These are phyloP conservation scores for Alternaria sp. DNA, from an alignment of 2,329 filamentous ascomycete genomes.

Conservation along the genomic window DNA sequence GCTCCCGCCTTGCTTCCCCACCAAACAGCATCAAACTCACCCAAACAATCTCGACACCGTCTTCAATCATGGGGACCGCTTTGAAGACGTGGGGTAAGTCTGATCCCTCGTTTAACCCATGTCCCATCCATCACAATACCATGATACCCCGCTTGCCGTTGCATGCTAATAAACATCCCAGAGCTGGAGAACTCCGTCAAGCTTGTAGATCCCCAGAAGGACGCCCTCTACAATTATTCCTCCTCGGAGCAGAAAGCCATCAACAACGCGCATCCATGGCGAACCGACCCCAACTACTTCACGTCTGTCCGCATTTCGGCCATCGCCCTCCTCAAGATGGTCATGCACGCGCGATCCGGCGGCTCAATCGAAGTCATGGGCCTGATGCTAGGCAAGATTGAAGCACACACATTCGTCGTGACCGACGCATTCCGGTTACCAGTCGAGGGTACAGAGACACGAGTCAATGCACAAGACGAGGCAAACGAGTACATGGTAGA, in stretches of 20 bases:
- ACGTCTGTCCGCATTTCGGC: constrained; percentile 92
- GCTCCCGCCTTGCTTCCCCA: constrained; percentile 18
- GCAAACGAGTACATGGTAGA: constrained; percentile 97
- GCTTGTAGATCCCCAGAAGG: constrained; percentile 84
- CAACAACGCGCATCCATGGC: constrained; percentile 75
- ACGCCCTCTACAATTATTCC: constrained; percentile 90
- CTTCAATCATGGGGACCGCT: constrained; percentile 43
- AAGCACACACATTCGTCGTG: constrained; percentile 84
- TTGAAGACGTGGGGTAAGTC: constrained; percentile 50
- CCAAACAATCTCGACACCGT: constrained; percentile 7
- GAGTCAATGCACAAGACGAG: constrained; percentile 94
- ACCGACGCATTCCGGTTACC: constrained; percentile 94
- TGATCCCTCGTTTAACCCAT: neutral
- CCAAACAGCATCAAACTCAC: constrained; percentile 15
- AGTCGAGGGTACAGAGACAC: constrained; percentile 97
- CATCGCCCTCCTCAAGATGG: constrained; percentile 96
- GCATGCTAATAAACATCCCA: constrained; percentile 51
- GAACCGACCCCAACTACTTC: constrained; percentile 82
- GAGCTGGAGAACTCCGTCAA: constrained; percentile 86
- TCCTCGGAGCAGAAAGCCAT: constrained; percentile 71
- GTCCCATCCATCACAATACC: neutral
- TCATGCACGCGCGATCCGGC: constrained; percentile 97
- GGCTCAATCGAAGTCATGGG: constrained; percentile 96
- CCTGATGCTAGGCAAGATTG: constrained; percentile 94
- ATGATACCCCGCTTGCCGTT: constrained; percentile 19